These are phyloP conservation scores for Suillus weaverae DNA, from an alignment of 768 basidiomycete species.

Conservation along the genomic window DNA sequence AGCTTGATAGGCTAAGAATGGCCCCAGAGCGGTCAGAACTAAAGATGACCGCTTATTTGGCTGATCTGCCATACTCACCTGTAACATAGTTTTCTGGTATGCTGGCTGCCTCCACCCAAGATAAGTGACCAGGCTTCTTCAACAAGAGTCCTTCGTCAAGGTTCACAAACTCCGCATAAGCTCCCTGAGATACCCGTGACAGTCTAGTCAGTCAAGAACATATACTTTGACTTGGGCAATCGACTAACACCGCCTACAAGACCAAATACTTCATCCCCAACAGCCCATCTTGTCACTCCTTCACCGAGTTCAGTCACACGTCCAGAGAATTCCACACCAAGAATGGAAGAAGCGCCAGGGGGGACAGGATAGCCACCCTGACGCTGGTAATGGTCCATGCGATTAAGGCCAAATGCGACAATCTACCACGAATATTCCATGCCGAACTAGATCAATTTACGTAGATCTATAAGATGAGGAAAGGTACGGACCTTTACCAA, in stretches of 20 bases:
- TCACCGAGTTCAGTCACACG: slow-evolving; percentile 53
- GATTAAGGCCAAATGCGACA: slow-evolving; percentile 84
- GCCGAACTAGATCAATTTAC: neutral
- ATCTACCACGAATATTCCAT: slow-evolving; percentile 41
- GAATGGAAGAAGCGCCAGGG: slow-evolving; percentile 67
- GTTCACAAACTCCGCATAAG: slow-evolving; percentile 86
- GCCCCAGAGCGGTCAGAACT: slow-evolving; percentile 11
- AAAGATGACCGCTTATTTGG: slow-evolving; percentile 2
- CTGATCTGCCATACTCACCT: slow-evolving; percentile 43
- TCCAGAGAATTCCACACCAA: slow-evolving; percentile 90
- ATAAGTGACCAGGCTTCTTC: slow-evolving; percentile 70
- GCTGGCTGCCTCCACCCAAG: slow-evolving; percentile 83
- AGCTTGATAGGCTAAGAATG: slow-evolving; percentile 55
- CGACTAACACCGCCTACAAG: slow-evolving; percentile 72
- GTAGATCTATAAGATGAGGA: neutral
- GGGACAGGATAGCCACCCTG: slow-evolving; percentile 78
- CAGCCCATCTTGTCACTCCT: slow-evolving; percentile 51
- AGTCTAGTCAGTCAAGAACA: slow-evolving; percentile 8
- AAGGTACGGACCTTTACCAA: slow-evolving; percentile 67
- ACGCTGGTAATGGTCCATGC: slow-evolving; percentile 80
- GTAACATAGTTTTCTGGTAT: slow-evolving; percentile 90
- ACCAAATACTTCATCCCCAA: slow-evolving; percentile 76
- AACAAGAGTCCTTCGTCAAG: slow-evolving; percentile 66
- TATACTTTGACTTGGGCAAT: neutral
- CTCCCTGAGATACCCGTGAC: slow-evolving; percentile 53